Percentiles rank a stretch among this genome's conserved stretches.
phyloP scores from a whole-genome alignment of 176 grass and related monocot species.

The Coix lacrymajobi region DNA sequence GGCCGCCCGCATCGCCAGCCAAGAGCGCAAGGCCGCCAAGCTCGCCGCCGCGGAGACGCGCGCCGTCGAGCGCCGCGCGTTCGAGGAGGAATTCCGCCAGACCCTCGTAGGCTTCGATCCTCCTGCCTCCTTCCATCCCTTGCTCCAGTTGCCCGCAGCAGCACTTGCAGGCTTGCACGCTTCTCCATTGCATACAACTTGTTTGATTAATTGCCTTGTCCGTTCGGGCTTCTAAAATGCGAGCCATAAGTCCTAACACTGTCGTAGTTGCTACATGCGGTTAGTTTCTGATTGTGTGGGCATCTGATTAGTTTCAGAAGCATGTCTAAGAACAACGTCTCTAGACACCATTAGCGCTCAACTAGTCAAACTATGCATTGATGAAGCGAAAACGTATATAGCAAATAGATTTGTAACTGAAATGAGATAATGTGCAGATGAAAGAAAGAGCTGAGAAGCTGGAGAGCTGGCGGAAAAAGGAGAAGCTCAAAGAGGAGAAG shows the following conservation, averaged over 20 bases:
- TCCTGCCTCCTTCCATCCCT: not conserved
- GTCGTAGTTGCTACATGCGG: not conserved
- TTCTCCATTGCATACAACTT: not conserved
- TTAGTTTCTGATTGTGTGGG: not conserved
- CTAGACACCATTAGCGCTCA: not conserved
- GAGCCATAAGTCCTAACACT: not conserved
- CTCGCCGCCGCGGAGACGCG: constrained; percentile 66
- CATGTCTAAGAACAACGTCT: not conserved
- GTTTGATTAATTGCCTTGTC: constrained; percentile 14
- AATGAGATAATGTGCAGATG: constrained; percentile 42
- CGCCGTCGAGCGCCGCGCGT: constrained; percentile 54
- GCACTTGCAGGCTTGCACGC: not conserved
- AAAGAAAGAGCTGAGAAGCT: constrained; percentile 87
- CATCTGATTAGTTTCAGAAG: not conserved
- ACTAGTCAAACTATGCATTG: not conserved
- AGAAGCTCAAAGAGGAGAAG: constrained; percentile 46
- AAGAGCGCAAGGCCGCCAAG: constrained; percentile 81
- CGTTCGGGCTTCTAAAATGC: not conserved
- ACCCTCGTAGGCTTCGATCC: constrained; percentile 41
- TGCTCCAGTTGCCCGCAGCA: not conserved
- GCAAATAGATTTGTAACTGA: not conserved
- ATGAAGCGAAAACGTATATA: not conserved
- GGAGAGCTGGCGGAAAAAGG: constrained; percentile 74
- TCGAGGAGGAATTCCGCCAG: constrained; percentile 76
- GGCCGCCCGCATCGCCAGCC: constrained; percentile 57